These are phyloP conservation scores for Saturnispora galanensis DNA, from an alignment of 805 yeast genomes.

Conservation along the genomic window DNA sequence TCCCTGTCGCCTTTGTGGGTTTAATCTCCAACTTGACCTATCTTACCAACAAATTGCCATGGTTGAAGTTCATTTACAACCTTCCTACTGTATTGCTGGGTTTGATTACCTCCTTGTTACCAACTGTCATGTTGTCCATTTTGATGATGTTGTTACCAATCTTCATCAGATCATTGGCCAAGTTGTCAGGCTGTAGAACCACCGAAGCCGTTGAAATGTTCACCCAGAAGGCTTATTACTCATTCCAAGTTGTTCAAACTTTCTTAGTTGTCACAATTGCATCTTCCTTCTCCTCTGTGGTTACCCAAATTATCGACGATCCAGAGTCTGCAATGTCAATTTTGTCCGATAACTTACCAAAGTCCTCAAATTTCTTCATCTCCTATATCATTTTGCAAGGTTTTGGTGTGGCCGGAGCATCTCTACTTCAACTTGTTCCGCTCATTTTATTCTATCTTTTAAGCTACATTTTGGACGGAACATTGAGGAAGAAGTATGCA, in stretches of 20 bases:
- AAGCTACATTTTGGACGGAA: conserved; percentile 46
- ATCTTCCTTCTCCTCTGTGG: conserved; percentile 62
- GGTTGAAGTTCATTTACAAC: conserved; percentile 46
- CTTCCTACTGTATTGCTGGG: conserved; percentile 50
- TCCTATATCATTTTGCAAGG: conserved; percentile 65
- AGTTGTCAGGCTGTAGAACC: conserved; percentile 47
- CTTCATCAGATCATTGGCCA: conserved; percentile 55
- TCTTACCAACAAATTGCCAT: conserved; percentile 45
- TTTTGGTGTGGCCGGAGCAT: conserved; percentile 53
- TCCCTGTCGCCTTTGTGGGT: conserved; percentile 76
- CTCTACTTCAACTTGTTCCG: conserved; percentile 51
- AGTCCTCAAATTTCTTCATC: conserved; percentile 62
- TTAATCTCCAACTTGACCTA: conserved; percentile 56
- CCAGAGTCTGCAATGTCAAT: conserved; percentile 51
- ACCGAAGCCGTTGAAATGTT: conserved; percentile 48
- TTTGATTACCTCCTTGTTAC: conserved; percentile 56
- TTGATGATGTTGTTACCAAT: conserved; percentile 61
- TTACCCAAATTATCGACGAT: conserved; percentile 46
- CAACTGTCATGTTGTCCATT: conserved; percentile 54
- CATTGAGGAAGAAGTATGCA: conserved; percentile 58
- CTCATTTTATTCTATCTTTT: conserved; percentile 50
- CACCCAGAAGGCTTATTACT: conserved; percentile 61
- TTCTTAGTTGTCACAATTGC: conserved; percentile 63
- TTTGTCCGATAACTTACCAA: conserved; percentile 61
- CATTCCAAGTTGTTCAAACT: conserved; percentile 61